Evolutionary conservation across 2,329 filamentous ascomycete genomes (phyloP).

Genomic region (Verticillium dahliae): DNA sequence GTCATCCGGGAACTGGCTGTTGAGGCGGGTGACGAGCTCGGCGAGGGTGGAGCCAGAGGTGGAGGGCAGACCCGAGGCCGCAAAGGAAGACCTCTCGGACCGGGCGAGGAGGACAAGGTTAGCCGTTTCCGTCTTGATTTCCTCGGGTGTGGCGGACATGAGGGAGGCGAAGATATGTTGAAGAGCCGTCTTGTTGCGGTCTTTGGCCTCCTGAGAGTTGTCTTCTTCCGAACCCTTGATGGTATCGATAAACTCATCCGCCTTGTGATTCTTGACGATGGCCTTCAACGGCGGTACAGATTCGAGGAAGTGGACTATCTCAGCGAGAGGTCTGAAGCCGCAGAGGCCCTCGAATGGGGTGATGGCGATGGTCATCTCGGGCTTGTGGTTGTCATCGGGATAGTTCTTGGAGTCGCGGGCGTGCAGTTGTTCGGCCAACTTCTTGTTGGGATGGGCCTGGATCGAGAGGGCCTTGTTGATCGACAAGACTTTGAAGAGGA

Average conservation of each 20-base stretch:
- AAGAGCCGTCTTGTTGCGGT: slow-evolving; percentile 70
- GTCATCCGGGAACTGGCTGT: slow-evolving; percentile 80
- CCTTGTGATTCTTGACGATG: slow-evolving; percentile 60
- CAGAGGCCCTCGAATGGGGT: slow-evolving; percentile 95
- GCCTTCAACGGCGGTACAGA: slow-evolving; percentile 48
- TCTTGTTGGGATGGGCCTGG: slow-evolving; percentile 95
- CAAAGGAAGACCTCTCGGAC: slow-evolving; percentile 65
- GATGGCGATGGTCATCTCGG: slow-evolving; percentile 97
- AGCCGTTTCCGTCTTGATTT: slow-evolving; percentile 55
- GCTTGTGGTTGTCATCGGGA: slow-evolving; percentile 98
- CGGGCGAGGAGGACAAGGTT: slow-evolving; percentile 67
- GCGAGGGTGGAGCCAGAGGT: slow-evolving; percentile 64
- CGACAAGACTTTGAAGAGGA: slow-evolving; percentile 95
- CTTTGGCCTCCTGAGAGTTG: slow-evolving; percentile 59
- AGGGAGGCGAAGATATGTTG: slow-evolving; percentile 69
- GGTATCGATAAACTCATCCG: slow-evolving; percentile 45
- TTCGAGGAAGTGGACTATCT: slow-evolving; percentile 80
- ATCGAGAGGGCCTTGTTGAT: slow-evolving; percentile 95
- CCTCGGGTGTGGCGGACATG: slow-evolving; percentile 66
- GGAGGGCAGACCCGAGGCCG: slow-evolving; percentile 57
- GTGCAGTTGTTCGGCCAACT: slow-evolving; percentile 80
- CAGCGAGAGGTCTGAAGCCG: slow-evolving; percentile 80
- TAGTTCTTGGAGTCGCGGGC: slow-evolving; percentile 86
- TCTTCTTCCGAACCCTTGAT: slow-evolving; percentile 33
- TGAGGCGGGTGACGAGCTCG: slow-evolving; percentile 68